Evolutionary conservation across 495 filamentous ascomycete species (phyloP).

Genomic region (Hypoxylon crocopeplum): DNA sequence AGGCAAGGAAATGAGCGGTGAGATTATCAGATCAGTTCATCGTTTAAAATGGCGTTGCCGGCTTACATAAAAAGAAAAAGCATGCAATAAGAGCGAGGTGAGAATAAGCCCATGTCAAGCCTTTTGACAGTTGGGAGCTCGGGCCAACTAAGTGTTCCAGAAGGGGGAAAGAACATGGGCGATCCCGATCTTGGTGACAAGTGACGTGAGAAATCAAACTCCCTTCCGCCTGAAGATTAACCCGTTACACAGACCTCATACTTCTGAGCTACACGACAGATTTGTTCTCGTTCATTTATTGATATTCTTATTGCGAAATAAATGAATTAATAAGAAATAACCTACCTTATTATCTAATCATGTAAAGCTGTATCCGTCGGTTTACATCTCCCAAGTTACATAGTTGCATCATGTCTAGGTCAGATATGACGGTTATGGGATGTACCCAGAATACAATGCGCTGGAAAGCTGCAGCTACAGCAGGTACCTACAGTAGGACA

Average conservation of each 20-base stretch:
- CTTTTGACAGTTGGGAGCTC: constrained; percentile 21
- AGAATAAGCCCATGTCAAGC: constrained; percentile 31
- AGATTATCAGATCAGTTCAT: constrained; percentile 10
- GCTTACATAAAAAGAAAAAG: constrained; percentile 24
- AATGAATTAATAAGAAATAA: not conserved
- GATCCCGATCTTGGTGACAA: constrained; percentile 19
- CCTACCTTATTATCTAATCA: not conserved
- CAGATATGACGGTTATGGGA: not conserved
- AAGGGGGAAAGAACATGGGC: constrained; percentile 18
- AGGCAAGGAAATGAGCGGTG: constrained; percentile 31
- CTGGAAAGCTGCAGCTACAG: constrained; percentile 30
- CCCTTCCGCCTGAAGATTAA: constrained; percentile 23
- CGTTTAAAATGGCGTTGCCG: not conserved
- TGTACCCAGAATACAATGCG: not conserved
- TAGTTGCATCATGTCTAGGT: not conserved
- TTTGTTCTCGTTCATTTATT: no score
- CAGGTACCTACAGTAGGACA: constrained; percentile 29
- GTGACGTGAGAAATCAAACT: constrained; percentile 30
- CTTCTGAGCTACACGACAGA: no score
- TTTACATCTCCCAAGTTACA: not conserved
- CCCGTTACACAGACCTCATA: constrained; percentile 26
- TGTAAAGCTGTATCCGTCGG: no score
- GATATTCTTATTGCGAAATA: not conserved
- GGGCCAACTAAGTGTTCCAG: constrained; percentile 25
- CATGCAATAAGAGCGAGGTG: constrained; percentile 3